Base-by-base conservation (phyloP, 176 grass and related monocot genomes). In the Alloteropsis semialata region DNA sequence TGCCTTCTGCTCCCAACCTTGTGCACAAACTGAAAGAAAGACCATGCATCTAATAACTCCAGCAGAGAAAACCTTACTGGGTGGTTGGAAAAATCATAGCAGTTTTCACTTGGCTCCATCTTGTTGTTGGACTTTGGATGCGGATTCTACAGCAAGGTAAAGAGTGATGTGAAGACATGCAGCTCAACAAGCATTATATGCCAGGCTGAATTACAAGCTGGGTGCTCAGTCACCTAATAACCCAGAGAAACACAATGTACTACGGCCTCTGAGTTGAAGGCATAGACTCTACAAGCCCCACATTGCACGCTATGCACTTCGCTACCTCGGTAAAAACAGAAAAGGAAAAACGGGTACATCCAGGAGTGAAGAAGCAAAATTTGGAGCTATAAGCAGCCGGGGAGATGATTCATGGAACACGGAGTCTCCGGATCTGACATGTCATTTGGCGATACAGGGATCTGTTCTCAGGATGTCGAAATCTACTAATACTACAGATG, bases 401-500 rank as follows among this genome's bases (percentile, higher is more conserved):
- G 65, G 5, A 55, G 46, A 59, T 75, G 38, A 53, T 78, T 65
- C 81, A 46, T 42, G 1, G 51, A 63, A 53, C 42, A 72, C 11
- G 53, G 11, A 38, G 84, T 41, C 45, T 61, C 10, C 9, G 33
- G 59, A 66, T 57, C 69, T 49, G 65, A 65, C 76, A 72, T 41
- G 61, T 82, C 75, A 87, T 72, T 84, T 79, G 71, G 43, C 44
- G 43, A 53, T 88, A 91, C 79, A 88, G 65, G 80, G 85, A 80
- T 90, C 58, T 66, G 87, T 95, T 91, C 90, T 90, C 79, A 93
- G 77, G 32, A 81, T 45, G 76, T 93, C 89, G 53, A 98, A 98
- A 91, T 98, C 96, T 91, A 98, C 69, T 79, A 91, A 95, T 81
- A 98, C 84, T 75, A 98, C 55, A 33, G 89, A 91, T 44, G 96